Evolutionary conservation across 495 filamentous ascomycete species (phyloP), one percentile per base, ranked within the genome.

Genomic region (Neurospora sp.): DNA sequence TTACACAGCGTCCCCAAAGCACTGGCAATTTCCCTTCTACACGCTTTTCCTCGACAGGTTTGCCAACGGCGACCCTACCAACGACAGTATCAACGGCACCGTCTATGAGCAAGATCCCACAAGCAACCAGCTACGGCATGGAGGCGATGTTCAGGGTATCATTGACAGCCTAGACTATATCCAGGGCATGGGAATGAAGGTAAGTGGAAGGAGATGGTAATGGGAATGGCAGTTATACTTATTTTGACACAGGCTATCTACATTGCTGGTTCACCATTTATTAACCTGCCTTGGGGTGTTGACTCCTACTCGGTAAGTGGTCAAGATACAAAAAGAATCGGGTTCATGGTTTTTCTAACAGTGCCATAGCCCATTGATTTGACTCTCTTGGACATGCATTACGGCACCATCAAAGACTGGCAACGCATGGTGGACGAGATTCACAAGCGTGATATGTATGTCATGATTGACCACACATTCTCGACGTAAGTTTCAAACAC

Each of bases 21-120:
- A 89, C 75, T 93, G 91, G 91, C 84, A 89, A 16, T 88, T 93
- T 74, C 91, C 90, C 1, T 87, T 92, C 70, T 92, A 92, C 76
- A 89, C 89, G 2, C 79, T 92, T 40, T 89, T 91, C 72, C 81
- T 92, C 6, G 90, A 92, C 78, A 82, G 89, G 48, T 91, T 89
- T 73, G 90, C 89, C 69, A 90, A 92, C 75, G 90, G 91, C 9
- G 88, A 92, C 71, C 91, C 91, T 1, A 85, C 86, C 0, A 93
- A 93, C 76, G 89, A 93, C 76, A 88, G 92, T 75, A 85, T 87
- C 37, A 93, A 93, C 78, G 89, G 87, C 3, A 92, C 90, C 0
- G 75, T 86, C 3, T 93, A 89, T 74, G 91, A 93, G 77, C 90
- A 92, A 78, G 91, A 93, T 78, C 75, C 88, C 27, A 84, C 83